Percentiles rank a stretch among this genome's conserved stretches.
phyloP scores from a whole-genome alignment of 805 yeast species.

The Nakazawaea ishiwadae region DNA sequence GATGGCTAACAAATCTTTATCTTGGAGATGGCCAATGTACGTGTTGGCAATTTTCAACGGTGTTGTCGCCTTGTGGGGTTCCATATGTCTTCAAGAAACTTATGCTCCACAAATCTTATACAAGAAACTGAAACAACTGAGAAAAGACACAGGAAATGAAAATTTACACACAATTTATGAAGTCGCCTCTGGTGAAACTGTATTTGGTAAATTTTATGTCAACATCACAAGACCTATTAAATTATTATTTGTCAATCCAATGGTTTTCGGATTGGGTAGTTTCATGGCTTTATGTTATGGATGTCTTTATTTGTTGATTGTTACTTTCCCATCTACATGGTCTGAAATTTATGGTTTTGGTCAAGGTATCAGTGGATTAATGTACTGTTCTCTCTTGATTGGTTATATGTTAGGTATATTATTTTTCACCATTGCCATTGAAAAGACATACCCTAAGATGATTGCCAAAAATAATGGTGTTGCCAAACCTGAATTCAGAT shows the following conservation, averaged over 20 bases:
- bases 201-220: constrained; percentile 30
- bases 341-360: constrained; percentile 39
- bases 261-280: constrained; percentile 57
- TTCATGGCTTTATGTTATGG: constrained; percentile 64
- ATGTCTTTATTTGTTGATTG: constrained; percentile 58
- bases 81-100: constrained; percentile 48
- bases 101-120: constrained; percentile 51
- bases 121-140: constrained; percentile 39
- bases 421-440: constrained; percentile 43
- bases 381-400: constrained; percentile 53
- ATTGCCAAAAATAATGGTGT: constrained; percentile 44
- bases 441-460: constrained; percentile 32
- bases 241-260: constrained; percentile 52
- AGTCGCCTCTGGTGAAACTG: constrained; percentile 44
- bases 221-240: constrained; percentile 51
- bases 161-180: constrained; percentile 59
- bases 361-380: constrained; percentile 48
- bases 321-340: constrained; percentile 55
- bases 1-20: constrained; percentile 41
- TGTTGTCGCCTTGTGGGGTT: constrained; percentile 37
- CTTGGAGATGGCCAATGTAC: constrained; percentile 67
- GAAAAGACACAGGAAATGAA: constrained; percentile 50
- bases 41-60: constrained; percentile 50
- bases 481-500: constrained; percentile 55
- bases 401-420: constrained; percentile 49